Conservation (phyloP, 768 basidiomycete genomes). For the Suillus fuscotomentosus region DNA sequence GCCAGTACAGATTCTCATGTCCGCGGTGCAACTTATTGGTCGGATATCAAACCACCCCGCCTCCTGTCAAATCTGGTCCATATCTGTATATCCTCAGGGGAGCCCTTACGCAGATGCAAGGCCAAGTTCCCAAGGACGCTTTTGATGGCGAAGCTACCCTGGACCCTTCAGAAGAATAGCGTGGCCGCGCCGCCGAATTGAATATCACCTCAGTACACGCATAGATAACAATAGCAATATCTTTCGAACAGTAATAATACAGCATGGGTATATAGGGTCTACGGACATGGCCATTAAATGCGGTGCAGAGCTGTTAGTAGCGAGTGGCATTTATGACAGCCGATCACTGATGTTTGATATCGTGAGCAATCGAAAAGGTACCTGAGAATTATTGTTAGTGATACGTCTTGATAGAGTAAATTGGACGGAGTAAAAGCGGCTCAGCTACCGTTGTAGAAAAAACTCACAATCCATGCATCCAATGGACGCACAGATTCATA, state of each 20-base stretch:
- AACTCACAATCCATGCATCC: slow-evolving; percentile 48
- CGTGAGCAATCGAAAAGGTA: background rate
- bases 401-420: background rate
- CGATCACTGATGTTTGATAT: background rate
- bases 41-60: slow-evolving; percentile 75
- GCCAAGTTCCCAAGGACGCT: slow-evolving; percentile 80
- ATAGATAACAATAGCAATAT: background rate
- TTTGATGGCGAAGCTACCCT: slow-evolving; percentile 53
- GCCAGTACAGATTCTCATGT: slow-evolving; percentile 65
- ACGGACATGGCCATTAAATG: no score
- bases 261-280: background rate
- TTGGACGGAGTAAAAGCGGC: slow-evolving; percentile 22
- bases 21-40: slow-evolving; percentile 48
- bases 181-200: no score
- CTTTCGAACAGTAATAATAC: slow-evolving; percentile 6
- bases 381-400: slow-evolving; percentile 10
- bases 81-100: slow-evolving; percentile 82
- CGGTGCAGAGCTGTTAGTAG: background rate
- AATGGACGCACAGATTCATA: slow-evolving; percentile 52
- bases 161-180: background rate
- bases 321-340: background rate
- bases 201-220: background rate
- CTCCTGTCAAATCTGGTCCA: slow-evolving; percentile 72
- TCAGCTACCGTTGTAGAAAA: slow-evolving; percentile 89
- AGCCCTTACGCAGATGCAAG: slow-evolving; percentile 85